Percentiles rank a stretch among this genome's conserved stretches.
Evolutionary conservation across 305 asterid genomes (phyloP).

Genomic region (Fraxinus xanthoxyloides): DNA sequence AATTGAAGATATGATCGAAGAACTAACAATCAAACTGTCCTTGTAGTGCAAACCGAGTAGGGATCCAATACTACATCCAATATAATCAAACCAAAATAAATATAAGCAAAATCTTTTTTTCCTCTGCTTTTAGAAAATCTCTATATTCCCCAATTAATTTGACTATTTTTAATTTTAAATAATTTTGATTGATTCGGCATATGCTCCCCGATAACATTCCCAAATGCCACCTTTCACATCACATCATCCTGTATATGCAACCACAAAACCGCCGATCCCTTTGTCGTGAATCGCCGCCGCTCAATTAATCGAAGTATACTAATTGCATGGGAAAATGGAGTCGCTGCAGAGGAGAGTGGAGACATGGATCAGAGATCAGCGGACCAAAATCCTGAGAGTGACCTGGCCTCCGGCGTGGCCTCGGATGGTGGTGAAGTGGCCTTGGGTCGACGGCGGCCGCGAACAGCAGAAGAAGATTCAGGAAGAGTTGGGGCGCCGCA

Average conservation of each 20-base stretch:
- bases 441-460: conserved; percentile 73
- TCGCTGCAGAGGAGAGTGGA: conserved; percentile 73
- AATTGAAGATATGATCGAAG: neutral
- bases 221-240: conserved; percentile 10
- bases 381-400: conserved; percentile 63
- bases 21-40: neutral
- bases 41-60: too few relatives aligned
- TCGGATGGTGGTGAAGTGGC: conserved; percentile 71
- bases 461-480: conserved; percentile 65
- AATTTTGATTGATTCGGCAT: neutral
- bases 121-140: neutral
- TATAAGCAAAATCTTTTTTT: neutral
- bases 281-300: conserved; percentile 3
- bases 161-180: neutral
- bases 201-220: conserved; percentile 8
- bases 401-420: conserved; percentile 87
- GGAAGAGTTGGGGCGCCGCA: conserved; percentile 66
- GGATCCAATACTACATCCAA: neutral
- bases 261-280: conserved; percentile 31
- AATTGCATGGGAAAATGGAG: conserved; percentile 74
- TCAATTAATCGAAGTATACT: conserved; percentile 34
- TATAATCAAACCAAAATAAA: neutral
- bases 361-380: conserved; percentile 90
- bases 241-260: conserved; percentile 7
- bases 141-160: neutral